Conservation (phyloP, 805 yeast species). For the Limtongozyma cylindracea region DNA sequence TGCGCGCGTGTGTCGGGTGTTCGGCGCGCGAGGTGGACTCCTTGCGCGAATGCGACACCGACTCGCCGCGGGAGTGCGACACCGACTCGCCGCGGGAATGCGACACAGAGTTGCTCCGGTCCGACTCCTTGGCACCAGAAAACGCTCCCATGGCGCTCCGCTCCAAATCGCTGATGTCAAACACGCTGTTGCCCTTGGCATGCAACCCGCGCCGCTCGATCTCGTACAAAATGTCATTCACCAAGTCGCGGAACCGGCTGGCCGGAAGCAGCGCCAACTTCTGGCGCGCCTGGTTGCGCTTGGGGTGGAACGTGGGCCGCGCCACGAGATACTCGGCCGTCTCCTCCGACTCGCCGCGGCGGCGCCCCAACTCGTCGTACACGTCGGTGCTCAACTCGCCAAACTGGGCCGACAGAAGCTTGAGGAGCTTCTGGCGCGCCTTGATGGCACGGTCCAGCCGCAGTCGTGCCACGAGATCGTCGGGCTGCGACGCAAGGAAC, state of each 20-base stretch:
- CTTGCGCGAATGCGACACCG: too few species aligned
- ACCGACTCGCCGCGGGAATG: too few species aligned
- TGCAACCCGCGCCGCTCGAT: constrained; percentile 54
- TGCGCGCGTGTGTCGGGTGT: too few species aligned
- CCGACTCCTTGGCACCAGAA: too few species aligned
- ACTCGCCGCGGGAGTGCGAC: too few species aligned
- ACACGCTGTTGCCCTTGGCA: too few species aligned
- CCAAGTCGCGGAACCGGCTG: constrained; percentile 68
- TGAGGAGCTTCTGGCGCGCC: constrained; percentile 68
- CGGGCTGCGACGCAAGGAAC: constrained; percentile 23
- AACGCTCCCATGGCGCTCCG: too few species aligned
- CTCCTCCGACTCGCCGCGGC: constrained; percentile 32
- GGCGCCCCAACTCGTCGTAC: constrained; percentile 70
- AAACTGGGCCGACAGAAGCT: constrained; percentile 63
- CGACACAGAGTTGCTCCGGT: too few species aligned
- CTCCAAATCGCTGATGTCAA: too few species aligned
- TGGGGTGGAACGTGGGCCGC: constrained; percentile 58
- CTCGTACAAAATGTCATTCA: constrained; percentile 71
- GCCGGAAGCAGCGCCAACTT: constrained; percentile 70
- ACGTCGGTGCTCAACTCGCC: constrained; percentile 85
- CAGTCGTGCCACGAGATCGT: constrained; percentile 10
- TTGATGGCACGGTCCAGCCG: constrained; percentile 41
- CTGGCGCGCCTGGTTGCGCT: constrained; percentile 86
- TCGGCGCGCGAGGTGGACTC: too few species aligned
- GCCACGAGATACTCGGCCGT: constrained; percentile 47